Evolutionary conservation across 345 rosid genomes (phyloP).

Genomic region (Gossypium turneri): DNA sequence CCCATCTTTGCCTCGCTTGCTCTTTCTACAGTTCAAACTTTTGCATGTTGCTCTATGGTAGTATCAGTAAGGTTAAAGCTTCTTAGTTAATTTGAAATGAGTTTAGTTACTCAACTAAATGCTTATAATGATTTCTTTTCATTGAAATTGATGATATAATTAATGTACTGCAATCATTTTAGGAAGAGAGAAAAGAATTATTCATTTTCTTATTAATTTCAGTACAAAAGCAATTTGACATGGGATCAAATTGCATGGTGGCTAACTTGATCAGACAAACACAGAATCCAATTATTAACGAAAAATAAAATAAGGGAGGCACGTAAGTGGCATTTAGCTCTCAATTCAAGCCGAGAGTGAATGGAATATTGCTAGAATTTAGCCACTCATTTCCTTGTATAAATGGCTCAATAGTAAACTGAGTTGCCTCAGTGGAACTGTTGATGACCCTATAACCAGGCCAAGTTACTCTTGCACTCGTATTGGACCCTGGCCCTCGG

Average conservation of each 20-base stretch:
- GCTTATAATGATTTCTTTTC: no score
- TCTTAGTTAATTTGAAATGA: no score
- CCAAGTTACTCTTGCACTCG: slow-evolving; percentile 65
- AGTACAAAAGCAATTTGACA: not conserved
- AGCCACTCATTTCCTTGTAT: slow-evolving; percentile 66
- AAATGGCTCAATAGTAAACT: slow-evolving; percentile 56
- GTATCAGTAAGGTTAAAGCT: no score
- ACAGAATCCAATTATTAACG: not conserved
- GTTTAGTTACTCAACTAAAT: no score
- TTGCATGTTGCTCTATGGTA: not conserved
- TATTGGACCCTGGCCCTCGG: slow-evolving; percentile 59
- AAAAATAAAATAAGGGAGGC: not conserved
- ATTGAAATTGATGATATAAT: no score
- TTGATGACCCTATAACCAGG: slow-evolving; percentile 55
- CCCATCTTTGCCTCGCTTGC: not conserved
- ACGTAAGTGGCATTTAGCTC: not conserved
- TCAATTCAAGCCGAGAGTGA: slow-evolving; percentile 17
- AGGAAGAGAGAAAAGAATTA: not conserved
- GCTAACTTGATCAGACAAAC: not conserved
- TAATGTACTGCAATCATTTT: not conserved
- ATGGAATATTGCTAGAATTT: slow-evolving; percentile 50
- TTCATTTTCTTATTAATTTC: not conserved
- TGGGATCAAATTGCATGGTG: not conserved
- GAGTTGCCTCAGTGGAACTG: slow-evolving; percentile 43
- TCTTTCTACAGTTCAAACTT: not conserved